These are phyloP conservation scores for Cystobasidium tubakii DNA, from an alignment of 768 basidiomycete genomes.

Conservation along the genomic window DNA sequence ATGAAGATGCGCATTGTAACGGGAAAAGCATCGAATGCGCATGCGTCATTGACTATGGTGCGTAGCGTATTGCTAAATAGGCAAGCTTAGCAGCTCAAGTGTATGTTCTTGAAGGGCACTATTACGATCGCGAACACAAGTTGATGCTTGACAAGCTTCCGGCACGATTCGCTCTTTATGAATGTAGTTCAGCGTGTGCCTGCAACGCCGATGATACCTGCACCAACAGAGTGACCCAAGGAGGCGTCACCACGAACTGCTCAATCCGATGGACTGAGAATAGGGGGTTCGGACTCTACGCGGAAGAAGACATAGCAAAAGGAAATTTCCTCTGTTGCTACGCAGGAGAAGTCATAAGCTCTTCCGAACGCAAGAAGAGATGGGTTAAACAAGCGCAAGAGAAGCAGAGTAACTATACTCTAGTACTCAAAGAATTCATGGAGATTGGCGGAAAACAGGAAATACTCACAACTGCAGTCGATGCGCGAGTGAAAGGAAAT, in stretches of 20 bases:
- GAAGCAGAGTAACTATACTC: conserved; percentile 48
- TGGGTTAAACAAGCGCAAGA: conserved; percentile 31
- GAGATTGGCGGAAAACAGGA: conserved; percentile 33
- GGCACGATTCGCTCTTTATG: conserved; percentile 47
- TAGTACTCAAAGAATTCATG: conserved; percentile 43
- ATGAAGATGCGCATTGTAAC: neutral
- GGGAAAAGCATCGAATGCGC: conserved; percentile 12
- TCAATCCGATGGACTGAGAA: conserved; percentile 4
- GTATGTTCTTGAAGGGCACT: neutral
- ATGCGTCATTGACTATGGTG: conserved; percentile 20
- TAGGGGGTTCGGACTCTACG: conserved; percentile 46
- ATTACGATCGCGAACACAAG: neutral
- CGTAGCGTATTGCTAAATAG: neutral
- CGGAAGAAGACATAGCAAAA: conserved; percentile 18
- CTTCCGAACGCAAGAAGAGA: conserved; percentile 43
- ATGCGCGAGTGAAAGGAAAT: conserved; percentile 47
- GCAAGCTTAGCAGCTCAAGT: too few relatives aligned
- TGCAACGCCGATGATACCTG: conserved; percentile 36
- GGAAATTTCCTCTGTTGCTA: conserved; percentile 49
- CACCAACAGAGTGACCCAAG: neutral
- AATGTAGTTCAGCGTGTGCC: conserved; percentile 46
- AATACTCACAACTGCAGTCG: conserved; percentile 44
- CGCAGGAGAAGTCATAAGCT: conserved; percentile 48
- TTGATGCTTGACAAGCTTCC: conserved; percentile 47
- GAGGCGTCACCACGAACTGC: neutral